These are phyloP conservation scores for Ophiostoma novo-ulmi DNA, from an alignment of 2,329 filamentous ascomycete species.

Conservation along the genomic window DNA sequence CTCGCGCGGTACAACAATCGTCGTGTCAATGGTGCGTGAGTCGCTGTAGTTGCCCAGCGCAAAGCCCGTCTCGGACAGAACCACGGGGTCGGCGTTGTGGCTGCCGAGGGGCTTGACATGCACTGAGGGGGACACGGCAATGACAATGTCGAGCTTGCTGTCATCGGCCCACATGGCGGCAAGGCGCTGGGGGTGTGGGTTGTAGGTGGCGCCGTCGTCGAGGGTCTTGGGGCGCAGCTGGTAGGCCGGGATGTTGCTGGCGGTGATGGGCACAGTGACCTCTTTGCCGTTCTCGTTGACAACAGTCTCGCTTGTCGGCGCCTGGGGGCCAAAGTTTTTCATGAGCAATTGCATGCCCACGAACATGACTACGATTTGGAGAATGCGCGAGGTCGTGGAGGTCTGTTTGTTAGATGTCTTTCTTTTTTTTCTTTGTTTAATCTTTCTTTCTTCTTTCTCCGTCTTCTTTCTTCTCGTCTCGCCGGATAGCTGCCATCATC, in stretches of 20 bases:
- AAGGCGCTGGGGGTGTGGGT: conserved; percentile 61
- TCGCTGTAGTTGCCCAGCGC: conserved; percentile 74
- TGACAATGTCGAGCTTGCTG: conserved; percentile 71
- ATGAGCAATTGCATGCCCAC: conserved; percentile 56
- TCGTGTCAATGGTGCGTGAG: conserved; percentile 68
- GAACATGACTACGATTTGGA: conserved; percentile 52
- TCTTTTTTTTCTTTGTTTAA: background rate
- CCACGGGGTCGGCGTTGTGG: conserved; percentile 61
- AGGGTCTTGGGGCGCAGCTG: conserved; percentile 57
- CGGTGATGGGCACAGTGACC: conserved; percentile 50
- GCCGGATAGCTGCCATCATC: background rate
- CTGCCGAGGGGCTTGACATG: conserved; percentile 62
- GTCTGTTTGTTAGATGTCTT: conserved; percentile 18
- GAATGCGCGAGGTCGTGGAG: conserved; percentile 43
- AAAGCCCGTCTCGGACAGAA: conserved; percentile 77
- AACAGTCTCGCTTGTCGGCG: conserved; percentile 39
- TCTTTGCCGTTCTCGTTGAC: conserved; percentile 49
- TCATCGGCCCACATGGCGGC: conserved; percentile 85
- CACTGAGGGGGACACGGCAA: conserved; percentile 76
- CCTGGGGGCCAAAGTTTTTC: conserved; percentile 46
- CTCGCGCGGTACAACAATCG: conserved; percentile 67
- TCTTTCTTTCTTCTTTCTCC: background rate
- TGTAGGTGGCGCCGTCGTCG: conserved; percentile 59
- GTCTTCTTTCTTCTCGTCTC: background rate
- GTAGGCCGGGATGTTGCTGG: conserved; percentile 58